Conservation (phyloP, 1,284 basidiomycete species). For the Testicularia cyperi region DNA sequence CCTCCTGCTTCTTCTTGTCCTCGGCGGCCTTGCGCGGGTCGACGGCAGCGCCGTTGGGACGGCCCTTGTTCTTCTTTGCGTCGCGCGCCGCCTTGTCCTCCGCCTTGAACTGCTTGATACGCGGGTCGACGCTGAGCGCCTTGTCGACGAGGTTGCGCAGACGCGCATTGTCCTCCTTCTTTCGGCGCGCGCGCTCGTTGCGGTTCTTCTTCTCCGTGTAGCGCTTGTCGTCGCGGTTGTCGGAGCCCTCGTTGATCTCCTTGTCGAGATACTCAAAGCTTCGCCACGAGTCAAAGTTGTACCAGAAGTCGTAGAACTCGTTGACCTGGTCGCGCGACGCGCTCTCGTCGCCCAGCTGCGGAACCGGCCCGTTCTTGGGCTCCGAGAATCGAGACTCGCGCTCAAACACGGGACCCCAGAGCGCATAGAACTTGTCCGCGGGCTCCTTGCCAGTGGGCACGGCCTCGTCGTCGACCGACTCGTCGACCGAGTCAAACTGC, state of each 20-base stretch:
- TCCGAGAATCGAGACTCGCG: slow-evolving; percentile 85
- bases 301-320: slow-evolving; percentile 97
- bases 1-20: slow-evolving; percentile 66
- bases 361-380: slow-evolving; percentile 76
- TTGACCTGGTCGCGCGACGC: slow-evolving; percentile 82
- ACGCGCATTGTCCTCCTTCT: slow-evolving; percentile 96
- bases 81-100: slow-evolving; percentile 93
- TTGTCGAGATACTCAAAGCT: slow-evolving; percentile 98
- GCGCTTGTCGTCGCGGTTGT: slow-evolving; percentile 96
- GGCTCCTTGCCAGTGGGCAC: slow-evolving; percentile 60
- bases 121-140: slow-evolving; percentile 81
- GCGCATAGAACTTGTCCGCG: slow-evolving; percentile 68
- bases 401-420: slow-evolving; percentile 78
- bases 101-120: slow-evolving; percentile 95
- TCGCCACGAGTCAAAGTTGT: slow-evolving; percentile 98
- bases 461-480: slow-evolving; percentile 72
- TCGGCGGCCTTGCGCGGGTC: slow-evolving; percentile 44
- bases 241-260: slow-evolving; percentile 95
- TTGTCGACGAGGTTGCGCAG: slow-evolving; percentile 84
- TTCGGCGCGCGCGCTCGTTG: slow-evolving; percentile 87
- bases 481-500: slow-evolving; percentile 96
- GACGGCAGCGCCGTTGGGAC: slow-evolving; percentile 50
- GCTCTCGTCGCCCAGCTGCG: slow-evolving; percentile 73
- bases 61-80: slow-evolving; percentile 77
- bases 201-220: slow-evolving; percentile 99